Base-by-base conservation (phyloP, 495 filamentous ascomycete species). In the Amniculicola lignicola region DNA sequence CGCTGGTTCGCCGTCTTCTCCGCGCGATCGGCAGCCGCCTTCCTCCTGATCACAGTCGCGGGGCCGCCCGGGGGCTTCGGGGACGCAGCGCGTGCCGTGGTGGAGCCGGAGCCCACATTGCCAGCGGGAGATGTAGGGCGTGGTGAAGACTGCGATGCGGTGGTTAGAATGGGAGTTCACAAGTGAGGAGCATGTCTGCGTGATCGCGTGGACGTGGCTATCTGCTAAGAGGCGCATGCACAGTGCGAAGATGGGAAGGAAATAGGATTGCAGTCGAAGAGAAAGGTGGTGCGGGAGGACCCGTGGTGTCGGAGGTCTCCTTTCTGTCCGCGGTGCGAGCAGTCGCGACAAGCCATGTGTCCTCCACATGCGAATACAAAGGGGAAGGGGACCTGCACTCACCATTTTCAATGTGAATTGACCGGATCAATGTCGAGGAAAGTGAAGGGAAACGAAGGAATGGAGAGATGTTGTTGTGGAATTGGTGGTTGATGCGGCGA, bases 21-120 rank as follows among this genome's bases (percentile, higher is more conserved):
- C 71, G 93, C 93, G 75, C 94, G 85, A 71, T 98, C 93, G 54
- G 92, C 92, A 2, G 93, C 90, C 23, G 93, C 93, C 67, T 90
- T 85, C 67, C 93, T 83, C 70, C 92, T 84, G 76, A 98, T 89
- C 56, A 89, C 91, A 63, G 91, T 91, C 71, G 92, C 90, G 50
- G 93, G 89, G 63, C 93, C 93, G 52, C 93, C 93, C n/a, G 93
- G 93, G 44, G 88, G 83, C 57, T 87, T 81, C 33, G 93, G 93
- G 43, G 92, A 96, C 25, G 87, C 83, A 33, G 88, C 84, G 54
- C 92, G 88, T 61, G 77, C 82, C 64, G 80, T 81, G 64, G 82
- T 82, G 50, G 81, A 76, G 69, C 80, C 85, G 52, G 82, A 77
- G 33, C 69, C 74, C 70, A 51, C 48, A 35, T 50, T 53, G 33